Percentiles rank a stretch among this genome's conserved stretches.
Conservation (phyloP, 768 basidiomycete genomes). For the Russula olivacea region DNA sequence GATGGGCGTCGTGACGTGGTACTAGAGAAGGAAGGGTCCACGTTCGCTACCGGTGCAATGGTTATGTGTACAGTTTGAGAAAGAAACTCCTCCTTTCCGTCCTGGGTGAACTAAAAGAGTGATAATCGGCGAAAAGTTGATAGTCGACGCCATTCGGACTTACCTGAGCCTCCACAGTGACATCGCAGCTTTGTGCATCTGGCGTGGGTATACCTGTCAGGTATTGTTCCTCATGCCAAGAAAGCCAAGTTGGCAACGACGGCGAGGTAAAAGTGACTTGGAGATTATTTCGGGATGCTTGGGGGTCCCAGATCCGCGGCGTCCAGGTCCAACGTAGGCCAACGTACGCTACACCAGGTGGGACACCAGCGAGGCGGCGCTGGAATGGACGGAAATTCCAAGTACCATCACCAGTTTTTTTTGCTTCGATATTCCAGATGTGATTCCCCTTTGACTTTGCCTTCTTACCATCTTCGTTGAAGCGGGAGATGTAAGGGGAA, state of each 20-base stretch:
- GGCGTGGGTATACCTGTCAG: conserved; percentile 75
- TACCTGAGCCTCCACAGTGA: conserved; percentile 74
- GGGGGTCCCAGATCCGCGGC: conserved; percentile 96
- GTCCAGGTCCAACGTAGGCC: conserved; percentile 84
- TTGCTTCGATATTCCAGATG: conserved; percentile 98
- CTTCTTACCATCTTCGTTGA: conserved; percentile 99
- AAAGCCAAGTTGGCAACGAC: conserved; percentile 76
- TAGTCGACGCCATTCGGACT: conserved; percentile 28
- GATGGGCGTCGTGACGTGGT: conserved; percentile 42
- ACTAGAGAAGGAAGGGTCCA: conserved; percentile 39
- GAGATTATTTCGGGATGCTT: conserved; percentile 75
- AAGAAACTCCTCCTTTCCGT: conserved; percentile 67
- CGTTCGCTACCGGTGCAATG: conserved; percentile 59
- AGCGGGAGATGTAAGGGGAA: conserved; percentile 88
- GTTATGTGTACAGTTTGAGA: conserved; percentile 61
- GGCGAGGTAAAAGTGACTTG: conserved; percentile 79
- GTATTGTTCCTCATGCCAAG: conserved; percentile 72
- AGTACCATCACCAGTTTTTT: conserved; percentile 61
- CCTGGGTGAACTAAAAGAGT: conserved; percentile 53
- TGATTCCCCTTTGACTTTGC: conserved; percentile 99
- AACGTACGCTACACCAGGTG: conserved; percentile 75
- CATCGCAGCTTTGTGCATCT: conserved; percentile 68
- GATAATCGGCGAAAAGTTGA: conserved; percentile 16
- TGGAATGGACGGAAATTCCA: conserved; percentile 90
- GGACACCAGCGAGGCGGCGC: conserved; percentile 78